Percentiles rank a stretch among this genome's conserved stretches.
These are phyloP conservation scores for Sporobolomyces pararoseus DNA, from an alignment of 768 basidiomycete species.

Conservation along the genomic window DNA sequence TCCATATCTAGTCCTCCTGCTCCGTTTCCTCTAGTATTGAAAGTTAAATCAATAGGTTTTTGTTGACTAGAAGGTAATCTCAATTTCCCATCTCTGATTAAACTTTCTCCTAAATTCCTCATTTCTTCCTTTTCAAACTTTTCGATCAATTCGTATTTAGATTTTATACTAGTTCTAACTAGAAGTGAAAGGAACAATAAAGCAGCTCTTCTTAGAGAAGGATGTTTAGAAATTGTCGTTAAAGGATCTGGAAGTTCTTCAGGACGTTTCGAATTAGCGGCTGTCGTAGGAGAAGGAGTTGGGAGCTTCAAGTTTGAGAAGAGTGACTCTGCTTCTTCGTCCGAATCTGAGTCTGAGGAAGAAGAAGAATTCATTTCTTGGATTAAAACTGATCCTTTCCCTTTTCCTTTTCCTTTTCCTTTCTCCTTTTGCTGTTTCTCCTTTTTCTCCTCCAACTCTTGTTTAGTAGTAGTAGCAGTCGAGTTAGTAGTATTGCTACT, in stretches of 20 bases:
- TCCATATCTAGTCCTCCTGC: neutral
- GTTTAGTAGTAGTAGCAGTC: neutral
- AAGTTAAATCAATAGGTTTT: neutral
- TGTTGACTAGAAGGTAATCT: slow-evolving; percentile 2
- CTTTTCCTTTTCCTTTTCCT: neutral
- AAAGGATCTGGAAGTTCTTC: slow-evolving; percentile 58
- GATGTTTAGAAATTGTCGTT: slow-evolving; percentile 62
- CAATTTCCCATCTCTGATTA: slow-evolving; percentile 14
- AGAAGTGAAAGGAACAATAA: slow-evolving; percentile 73
- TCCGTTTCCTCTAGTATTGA: neutral
- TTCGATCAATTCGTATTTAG: slow-evolving; percentile 53
- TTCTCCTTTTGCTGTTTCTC: slow-evolving; percentile 52
- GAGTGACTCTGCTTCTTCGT: neutral
- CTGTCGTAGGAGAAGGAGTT: neutral
- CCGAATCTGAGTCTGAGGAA: neutral
- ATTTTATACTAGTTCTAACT: slow-evolving; percentile 60
- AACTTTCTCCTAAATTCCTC: neutral
- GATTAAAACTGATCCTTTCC: slow-evolving; percentile 18
- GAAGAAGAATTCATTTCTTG: slow-evolving; percentile 41
- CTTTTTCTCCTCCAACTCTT: slow-evolving; percentile 48
- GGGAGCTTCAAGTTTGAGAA: neutral
- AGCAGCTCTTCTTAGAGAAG: slow-evolving; percentile 77
- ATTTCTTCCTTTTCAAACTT: slow-evolving; percentile 5
- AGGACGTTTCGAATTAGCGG: neutral
- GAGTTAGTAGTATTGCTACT: too few species aligned